Conservation (phyloP, 768 basidiomycete genomes). For the Russula griseocarnosa region DNA sequence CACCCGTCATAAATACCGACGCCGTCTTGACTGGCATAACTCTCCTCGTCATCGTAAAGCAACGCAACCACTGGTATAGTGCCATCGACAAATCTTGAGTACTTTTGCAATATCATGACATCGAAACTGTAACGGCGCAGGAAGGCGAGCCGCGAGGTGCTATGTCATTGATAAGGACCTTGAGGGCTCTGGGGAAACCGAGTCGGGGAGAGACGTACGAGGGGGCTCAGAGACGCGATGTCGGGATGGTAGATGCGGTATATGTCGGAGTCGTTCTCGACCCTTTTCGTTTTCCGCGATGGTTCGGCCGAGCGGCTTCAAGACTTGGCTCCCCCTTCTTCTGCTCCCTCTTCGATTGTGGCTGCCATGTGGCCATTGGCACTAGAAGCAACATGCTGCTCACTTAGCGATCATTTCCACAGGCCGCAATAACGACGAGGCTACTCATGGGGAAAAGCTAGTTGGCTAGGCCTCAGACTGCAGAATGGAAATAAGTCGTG, state of each 20-base stretch:
- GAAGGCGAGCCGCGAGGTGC: background rate
- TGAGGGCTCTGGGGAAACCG: background rate
- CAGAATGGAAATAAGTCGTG: background rate
- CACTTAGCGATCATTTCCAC: background rate
- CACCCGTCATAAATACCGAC: slow-evolving; percentile 95
- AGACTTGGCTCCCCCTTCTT: too few species aligned
- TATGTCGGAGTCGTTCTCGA: too few species aligned
- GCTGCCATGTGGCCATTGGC: too few species aligned
- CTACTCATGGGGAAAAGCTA: background rate
- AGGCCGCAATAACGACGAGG: background rate
- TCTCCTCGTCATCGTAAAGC: slow-evolving; percentile 76
- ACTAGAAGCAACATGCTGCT: too few species aligned
- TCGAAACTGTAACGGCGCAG: background rate
- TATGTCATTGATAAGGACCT: background rate
- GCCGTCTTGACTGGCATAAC: slow-evolving; percentile 65
- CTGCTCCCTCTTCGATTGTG: too few species aligned
- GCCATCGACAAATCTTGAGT: slow-evolving; percentile 59
- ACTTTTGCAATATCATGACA: slow-evolving; percentile 43
- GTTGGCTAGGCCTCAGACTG: too few species aligned
- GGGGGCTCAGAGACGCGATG: background rate
- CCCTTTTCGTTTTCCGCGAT: background rate
- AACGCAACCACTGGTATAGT: slow-evolving; percentile 74
- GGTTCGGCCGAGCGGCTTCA: too few species aligned
- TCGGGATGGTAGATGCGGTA: too few species aligned
- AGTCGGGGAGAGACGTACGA: background rate